Base-by-base conservation (phyloP, 2,329 filamentous ascomycete species). In the Beauveria brongniartii region DNA sequence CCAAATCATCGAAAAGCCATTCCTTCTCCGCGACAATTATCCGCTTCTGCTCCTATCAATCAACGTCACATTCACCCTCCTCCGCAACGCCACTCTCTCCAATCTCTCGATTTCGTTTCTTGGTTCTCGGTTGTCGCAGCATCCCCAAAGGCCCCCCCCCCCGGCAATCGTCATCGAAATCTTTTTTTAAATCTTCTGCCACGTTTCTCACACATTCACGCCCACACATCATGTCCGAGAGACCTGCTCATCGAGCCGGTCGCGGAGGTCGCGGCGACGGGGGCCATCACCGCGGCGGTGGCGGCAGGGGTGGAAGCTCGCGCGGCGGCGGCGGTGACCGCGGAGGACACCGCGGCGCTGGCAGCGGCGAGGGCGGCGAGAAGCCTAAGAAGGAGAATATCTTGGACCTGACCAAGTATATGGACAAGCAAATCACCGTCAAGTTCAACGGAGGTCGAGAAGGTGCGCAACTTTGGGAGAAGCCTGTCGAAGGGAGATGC, bases 361-460 rank as follows among this genome's bases (percentile, higher is more conserved):
- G 74, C 53, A 73, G 75, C 57, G 74, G 77, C 44, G 74, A 76
- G 57, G 75, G 75, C 53, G 77, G 82, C 67, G 90, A 95, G 76
- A 85, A 88, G 69, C 91, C 92, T 63, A 97, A 96, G 85, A 97
- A 97, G 81, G 94, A 99, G 77, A 97, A 97, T 74, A 99, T 99
- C 69, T 84, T 99, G 59, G 93, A 99, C 72, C 76, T 99, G 69
- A 86, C 82, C 72, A 96, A 96, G 78, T 99, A 97, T 76, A 92
- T 96, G 89, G 92, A 99, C 75, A 96, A 97, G 83, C 83, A 89
- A 71, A 91, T 99, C 67, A 89, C 84, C 10, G 92, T 99, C 72
- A 97, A 97, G 77, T 97, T 99, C 75, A 97, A 91, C 71, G 94
- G 94, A 47, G 94, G 94, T 1, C 80, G 93, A 63, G 92, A 97